Conservation (phyloP, 2,329 filamentous ascomycete species). For the Clonostachys chloroleuca region DNA sequence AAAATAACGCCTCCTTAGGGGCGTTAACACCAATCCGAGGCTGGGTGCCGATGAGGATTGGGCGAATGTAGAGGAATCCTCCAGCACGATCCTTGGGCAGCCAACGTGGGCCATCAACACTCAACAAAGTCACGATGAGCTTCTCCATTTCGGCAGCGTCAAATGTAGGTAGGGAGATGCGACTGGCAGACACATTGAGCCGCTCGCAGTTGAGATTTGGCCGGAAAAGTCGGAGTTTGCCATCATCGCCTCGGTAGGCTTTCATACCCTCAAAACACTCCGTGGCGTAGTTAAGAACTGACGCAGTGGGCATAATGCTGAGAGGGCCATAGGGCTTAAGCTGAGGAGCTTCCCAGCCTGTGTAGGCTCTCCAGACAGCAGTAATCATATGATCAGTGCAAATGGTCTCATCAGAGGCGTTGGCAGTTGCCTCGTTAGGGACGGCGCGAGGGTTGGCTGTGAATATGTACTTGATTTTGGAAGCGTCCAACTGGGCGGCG, state of each 20-base stretch:
- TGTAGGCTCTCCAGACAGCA: conserved; percentile 57
- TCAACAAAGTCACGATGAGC: conserved; percentile 67
- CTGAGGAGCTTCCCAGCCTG: conserved; percentile 71
- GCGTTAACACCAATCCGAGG: conserved; percentile 75
- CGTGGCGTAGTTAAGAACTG: conserved; percentile 82
- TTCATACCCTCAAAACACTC: conserved; percentile 88
- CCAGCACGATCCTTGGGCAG: conserved; percentile 66
- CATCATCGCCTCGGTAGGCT: conserved; percentile 74
- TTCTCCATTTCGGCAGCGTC: conserved; percentile 67
- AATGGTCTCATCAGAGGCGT: conserved; percentile 44
- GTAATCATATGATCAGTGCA: conserved; percentile 89
- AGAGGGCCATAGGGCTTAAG: conserved; percentile 76
- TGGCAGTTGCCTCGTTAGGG: conserved; percentile 42
- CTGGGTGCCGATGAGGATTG: conserved; percentile 81
- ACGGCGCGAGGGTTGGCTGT: conserved; percentile 46
- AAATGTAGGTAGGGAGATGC: conserved; percentile 74
- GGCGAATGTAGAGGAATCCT: conserved; percentile 77
- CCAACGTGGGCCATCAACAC: conserved; percentile 74
- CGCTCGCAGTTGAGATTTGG: conserved; percentile 67
- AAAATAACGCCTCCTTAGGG: conserved; percentile 82
- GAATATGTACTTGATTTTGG: conserved; percentile 51
- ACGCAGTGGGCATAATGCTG: conserved; percentile 74
- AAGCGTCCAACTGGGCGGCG: conserved; percentile 44
- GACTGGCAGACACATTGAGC: conserved; percentile 52
- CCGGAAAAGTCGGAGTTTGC: conserved; percentile 73